Conservation (phyloP, 202 grass and related monocot species). For the Alloteropsis angusta region DNA sequence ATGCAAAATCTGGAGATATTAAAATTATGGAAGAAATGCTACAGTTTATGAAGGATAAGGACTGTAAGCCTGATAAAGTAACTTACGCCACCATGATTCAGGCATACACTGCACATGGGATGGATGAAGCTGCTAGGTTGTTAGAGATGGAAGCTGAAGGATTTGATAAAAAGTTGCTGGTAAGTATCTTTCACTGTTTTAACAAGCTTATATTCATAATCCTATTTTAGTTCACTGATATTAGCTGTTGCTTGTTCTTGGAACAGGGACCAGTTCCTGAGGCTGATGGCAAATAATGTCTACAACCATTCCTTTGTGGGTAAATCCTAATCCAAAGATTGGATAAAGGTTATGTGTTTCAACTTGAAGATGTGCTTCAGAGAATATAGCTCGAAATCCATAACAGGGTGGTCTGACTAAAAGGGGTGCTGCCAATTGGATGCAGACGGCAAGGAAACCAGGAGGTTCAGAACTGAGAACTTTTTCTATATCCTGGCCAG, state of each 20-base stretch:
- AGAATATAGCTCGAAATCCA: neutral
- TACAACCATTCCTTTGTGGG: neutral
- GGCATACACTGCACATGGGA: conserved; percentile 49
- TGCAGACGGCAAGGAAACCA: neutral
- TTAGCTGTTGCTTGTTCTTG: neutral
- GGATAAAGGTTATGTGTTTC: neutral
- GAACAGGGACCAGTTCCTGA: conserved; percentile 10
- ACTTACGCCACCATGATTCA: conserved; percentile 66
- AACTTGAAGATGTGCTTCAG: neutral
- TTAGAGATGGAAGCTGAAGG: conserved; percentile 30
- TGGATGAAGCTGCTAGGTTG: conserved; percentile 49
- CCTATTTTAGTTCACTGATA: neutral
- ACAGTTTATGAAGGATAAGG: conserved; percentile 73
- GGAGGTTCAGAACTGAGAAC: neutral
- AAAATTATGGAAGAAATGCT: conserved; percentile 92
- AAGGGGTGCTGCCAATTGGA: neutral
- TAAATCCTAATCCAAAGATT: neutral
- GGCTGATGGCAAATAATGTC: conserved; percentile 3
- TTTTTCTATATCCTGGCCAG: neutral
- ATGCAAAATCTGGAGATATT: conserved; percentile 54
- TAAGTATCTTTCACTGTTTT: conserved; percentile 14
- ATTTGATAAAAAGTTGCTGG: conserved; percentile 28
- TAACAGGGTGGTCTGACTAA: neutral
- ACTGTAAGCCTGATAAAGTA: conserved; percentile 57
- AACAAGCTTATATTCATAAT: neutral